Conservation (phyloP, 345 rosid species). For the Theobroma cacao region DNA sequence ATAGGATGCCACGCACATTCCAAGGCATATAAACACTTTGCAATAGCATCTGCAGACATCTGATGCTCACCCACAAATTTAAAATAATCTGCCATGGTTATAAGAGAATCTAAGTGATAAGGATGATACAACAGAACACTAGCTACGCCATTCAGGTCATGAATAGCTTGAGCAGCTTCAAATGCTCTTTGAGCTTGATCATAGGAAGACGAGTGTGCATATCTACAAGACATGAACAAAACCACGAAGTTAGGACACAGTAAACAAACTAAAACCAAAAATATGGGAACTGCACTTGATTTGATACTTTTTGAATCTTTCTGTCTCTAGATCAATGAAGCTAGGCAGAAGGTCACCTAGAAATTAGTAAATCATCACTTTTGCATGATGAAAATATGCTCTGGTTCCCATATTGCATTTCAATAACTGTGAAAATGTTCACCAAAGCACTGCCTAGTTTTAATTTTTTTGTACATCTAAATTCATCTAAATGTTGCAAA, state of each 20-base stretch:
- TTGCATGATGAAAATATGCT: not conserved
- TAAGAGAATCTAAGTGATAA: slow-evolving; percentile 86
- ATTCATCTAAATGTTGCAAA: not conserved
- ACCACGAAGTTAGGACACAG: not conserved
- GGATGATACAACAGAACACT: slow-evolving; percentile 63
- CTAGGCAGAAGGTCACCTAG: not conserved
- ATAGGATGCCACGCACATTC: slow-evolving; percentile 91
- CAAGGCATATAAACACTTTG: slow-evolving; percentile 74
- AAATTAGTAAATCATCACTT: not conserved
- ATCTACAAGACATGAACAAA: slow-evolving; percentile 34
- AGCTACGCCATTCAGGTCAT: slow-evolving; percentile 79
- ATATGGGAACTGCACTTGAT: not conserved
- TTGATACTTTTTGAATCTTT: not conserved
- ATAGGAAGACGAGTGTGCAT: slow-evolving; percentile 56
- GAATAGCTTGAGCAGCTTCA: slow-evolving; percentile 82
- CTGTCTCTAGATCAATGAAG: not conserved
- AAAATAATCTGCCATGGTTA: slow-evolving; percentile 90
- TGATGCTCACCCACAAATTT: slow-evolving; percentile 81
- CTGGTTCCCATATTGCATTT: not conserved
- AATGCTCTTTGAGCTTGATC: slow-evolving; percentile 71
- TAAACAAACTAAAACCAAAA: not conserved
- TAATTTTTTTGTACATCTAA: not conserved
- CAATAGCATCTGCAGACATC: slow-evolving; percentile 79
- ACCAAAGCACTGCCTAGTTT: not conserved
- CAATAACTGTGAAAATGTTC: not conserved